Base-by-base conservation (phyloP, 768 basidiomycete species). In the Scleroderma bovista region DNA sequence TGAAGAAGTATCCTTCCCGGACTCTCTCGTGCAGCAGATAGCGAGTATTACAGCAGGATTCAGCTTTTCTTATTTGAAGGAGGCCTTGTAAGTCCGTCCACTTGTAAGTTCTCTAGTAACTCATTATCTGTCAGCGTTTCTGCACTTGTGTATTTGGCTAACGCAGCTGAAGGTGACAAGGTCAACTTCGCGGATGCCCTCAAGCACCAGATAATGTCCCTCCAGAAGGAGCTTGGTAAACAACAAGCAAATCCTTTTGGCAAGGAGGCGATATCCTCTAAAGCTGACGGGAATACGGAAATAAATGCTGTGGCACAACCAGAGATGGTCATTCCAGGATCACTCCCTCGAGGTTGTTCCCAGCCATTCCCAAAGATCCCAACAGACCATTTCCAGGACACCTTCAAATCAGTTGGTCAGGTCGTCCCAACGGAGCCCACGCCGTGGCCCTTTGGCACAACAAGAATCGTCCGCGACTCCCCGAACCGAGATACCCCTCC, bases 1-100 rank as follows among this genome's bases (percentile, higher is more conserved):
- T 67, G 66, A 78, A 44, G 69, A 74, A 13, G 74, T 92, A 53
- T 64, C 69, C 3, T 91, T 88, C 71, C 80, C 90, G 0, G 83
- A 89, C 55, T 53, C 69, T 12, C 73, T 93, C 29, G 72, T 83
- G 16, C 64, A 76, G 11, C 76, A 80, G 54, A 70, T 88, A 23
- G 87, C 83, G 6, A 67, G 73, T 10, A 46, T 67, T 51, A 92
- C 89, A 0, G 70, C 75, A 29, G 69, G 72, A 26, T 93, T 93
- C 71, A 88, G 84, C 57, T 93, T 93, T 63, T 88, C 91, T 0
- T 93, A 90, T 65, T 71, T 93, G 58, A 93, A 94, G 64, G 91
- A 93, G 66, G 88, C 81, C 3, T 93, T 93, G 90, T 93, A 62
- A 52, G 87, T 74, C 23, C 16, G 49, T 16, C 40, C 49, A 33